A percentile compares a stretch with the other conserved stretches of the same genome.
These are phyloP conservation scores for Diplodia intermedia DNA, from an alignment of 2,329 filamentous ascomycete genomes.

Conservation along the genomic window DNA sequence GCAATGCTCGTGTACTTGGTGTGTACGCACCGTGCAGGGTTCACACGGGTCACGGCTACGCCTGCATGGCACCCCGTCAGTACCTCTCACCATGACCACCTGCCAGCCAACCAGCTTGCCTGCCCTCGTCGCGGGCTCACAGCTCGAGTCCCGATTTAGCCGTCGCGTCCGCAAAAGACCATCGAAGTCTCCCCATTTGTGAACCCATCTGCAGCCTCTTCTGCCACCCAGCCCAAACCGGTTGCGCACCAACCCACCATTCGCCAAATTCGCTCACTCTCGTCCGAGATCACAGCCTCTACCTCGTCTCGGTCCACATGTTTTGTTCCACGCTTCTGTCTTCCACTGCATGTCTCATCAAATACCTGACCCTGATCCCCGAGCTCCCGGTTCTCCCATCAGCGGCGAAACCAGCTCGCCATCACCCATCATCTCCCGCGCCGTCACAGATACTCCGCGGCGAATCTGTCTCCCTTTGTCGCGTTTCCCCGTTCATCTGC, in stretches of 20 bases:
- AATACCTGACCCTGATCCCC: neutral
- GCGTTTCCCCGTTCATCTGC: neutral
- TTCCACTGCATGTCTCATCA: neutral
- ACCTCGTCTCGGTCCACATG: neutral
- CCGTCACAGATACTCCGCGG: neutral
- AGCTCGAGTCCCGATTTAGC: neutral
- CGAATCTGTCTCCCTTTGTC: neutral
- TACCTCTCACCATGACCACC: neutral
- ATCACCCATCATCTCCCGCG: neutral
- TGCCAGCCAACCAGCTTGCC: neutral
- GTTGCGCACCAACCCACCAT: neutral
- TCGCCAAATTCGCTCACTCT: neutral
- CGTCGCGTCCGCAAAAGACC: neutral
- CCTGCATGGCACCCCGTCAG: neutral
- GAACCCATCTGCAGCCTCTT: neutral
- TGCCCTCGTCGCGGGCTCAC: neutral
- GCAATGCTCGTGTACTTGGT: neutral
- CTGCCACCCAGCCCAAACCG: neutral
- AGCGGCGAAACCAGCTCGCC: neutral
- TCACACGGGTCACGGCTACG: neutral
- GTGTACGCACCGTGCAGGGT: neutral
- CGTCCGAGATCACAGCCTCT: neutral
- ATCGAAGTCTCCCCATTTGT: neutral
- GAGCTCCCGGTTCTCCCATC: neutral
- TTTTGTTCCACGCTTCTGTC: neutral